Evolutionary conservation across 2,329 filamentous ascomycete genomes (phyloP).

Genomic region (Paecilomyces dactylethromorphus): DNA sequence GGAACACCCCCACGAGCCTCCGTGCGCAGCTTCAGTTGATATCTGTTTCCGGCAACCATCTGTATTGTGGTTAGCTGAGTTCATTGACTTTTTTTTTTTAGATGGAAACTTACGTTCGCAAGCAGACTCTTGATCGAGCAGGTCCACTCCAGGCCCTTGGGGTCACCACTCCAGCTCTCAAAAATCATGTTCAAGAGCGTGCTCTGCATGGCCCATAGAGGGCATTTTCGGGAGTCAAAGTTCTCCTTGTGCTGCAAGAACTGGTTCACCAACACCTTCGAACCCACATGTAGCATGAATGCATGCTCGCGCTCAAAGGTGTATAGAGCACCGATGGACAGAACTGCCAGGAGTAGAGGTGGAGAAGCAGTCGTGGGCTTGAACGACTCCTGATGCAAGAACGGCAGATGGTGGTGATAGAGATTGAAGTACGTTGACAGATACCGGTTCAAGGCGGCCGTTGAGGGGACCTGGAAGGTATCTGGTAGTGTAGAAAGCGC

Average conservation of each 20-base stretch:
- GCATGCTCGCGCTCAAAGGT: slow-evolving; percentile 96
- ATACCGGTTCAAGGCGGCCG: slow-evolving; percentile 80
- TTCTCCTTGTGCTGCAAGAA: slow-evolving; percentile 98
- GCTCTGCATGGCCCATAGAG: slow-evolving; percentile 96
- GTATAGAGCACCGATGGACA: slow-evolving; percentile 93
- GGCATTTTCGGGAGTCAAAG: slow-evolving; percentile 95
- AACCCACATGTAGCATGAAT: slow-evolving; percentile 94
- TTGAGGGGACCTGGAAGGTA: slow-evolving; percentile 78
- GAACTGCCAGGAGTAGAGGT: slow-evolving; percentile 75
- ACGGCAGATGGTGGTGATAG: slow-evolving; percentile 94
- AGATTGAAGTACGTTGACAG: slow-evolving; percentile 93
- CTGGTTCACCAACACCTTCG: slow-evolving; percentile 93
- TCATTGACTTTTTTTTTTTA: background rate
- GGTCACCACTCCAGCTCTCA: slow-evolving; percentile 96
- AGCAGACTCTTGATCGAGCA: slow-evolving; percentile 98
- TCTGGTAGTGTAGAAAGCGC: slow-evolving; percentile 76
- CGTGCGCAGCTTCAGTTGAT: slow-evolving; percentile 88
- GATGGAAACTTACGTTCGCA: slow-evolving; percentile 60
- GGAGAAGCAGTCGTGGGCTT: slow-evolving; percentile 72
- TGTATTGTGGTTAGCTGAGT: slow-evolving; percentile 9
- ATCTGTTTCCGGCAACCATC: slow-evolving; percentile 96
- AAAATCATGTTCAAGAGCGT: slow-evolving; percentile 98
- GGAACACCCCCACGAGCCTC: slow-evolving; percentile 73
- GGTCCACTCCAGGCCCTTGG: slow-evolving; percentile 96
- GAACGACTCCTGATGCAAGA: slow-evolving; percentile 90